A percentile compares a stretch with the other conserved stretches of the same genome.
Evolutionary conservation across 2,329 filamentous ascomycete species (phyloP).

Genomic region (Ophiostoma angusticollis): DNA sequence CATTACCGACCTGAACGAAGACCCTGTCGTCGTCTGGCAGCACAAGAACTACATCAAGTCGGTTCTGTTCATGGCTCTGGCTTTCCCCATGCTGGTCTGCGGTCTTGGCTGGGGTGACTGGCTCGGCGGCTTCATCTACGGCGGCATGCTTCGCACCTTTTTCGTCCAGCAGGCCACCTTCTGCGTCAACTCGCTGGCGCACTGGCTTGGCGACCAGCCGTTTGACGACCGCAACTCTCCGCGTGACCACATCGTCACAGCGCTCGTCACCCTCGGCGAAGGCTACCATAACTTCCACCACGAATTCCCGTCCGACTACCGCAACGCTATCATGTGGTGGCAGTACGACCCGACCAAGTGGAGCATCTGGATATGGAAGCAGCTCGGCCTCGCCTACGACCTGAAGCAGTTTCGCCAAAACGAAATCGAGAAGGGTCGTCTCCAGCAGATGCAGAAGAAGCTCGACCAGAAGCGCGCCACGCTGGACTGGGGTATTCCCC

Average conservation of each 20-base stretch:
- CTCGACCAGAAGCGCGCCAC: conserved; percentile 72
- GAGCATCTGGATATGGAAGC: conserved; percentile 76
- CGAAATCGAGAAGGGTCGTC: conserved; percentile 82
- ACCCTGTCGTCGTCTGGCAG: conserved; percentile 75
- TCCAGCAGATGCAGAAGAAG: conserved; percentile 87
- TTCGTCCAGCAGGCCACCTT: conserved; percentile 88
- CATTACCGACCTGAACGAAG: conserved; percentile 78
- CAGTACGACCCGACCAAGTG: conserved; percentile 91
- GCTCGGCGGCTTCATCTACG: conserved; percentile 72
- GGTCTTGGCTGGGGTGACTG: conserved; percentile 73
- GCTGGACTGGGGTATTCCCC: conserved; percentile 76
- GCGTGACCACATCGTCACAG: conserved; percentile 77
- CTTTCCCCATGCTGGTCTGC: conserved; percentile 62
- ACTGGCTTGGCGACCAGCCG: conserved; percentile 85
- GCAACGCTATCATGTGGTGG: conserved; percentile 81
- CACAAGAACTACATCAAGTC: conserved; percentile 77
- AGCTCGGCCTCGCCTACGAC: conserved; percentile 70
- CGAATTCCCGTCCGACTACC: conserved; percentile 88
- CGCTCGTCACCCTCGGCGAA: conserved; percentile 68
- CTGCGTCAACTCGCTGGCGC: conserved; percentile 82
- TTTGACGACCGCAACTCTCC: conserved; percentile 89
- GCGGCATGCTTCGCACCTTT: conserved; percentile 74
- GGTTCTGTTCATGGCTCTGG: conserved; percentile 62
- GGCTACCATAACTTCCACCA: conserved; percentile 95
- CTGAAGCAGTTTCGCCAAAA: conserved; percentile 85